A percentile compares a stretch with the other conserved stretches of the same genome.
phyloP scores from a whole-genome alignment of 495 filamentous ascomycete genomes.

The Mytilinidion resinicola region DNA sequence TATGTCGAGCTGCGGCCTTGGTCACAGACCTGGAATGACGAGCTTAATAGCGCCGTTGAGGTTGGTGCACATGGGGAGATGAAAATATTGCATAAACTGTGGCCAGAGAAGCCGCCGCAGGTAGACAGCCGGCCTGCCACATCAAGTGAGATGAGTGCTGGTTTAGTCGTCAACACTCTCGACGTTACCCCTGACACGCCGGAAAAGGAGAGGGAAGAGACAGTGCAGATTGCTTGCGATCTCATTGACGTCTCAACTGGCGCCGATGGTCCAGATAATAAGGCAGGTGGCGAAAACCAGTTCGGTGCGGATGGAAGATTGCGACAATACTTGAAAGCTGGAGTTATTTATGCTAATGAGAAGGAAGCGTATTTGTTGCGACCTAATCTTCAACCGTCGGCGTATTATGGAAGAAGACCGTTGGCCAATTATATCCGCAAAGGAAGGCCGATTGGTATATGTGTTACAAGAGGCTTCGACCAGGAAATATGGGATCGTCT shows the following conservation, averaged over 20 bases:
- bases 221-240: slow-evolving; percentile 32
- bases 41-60: slow-evolving; percentile 83
- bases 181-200: slow-evolving; percentile 23
- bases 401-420: slow-evolving; percentile 69
- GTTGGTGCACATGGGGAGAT: slow-evolving; percentile 85
- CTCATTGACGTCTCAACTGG: slow-evolving; percentile 39
- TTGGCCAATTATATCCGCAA: slow-evolving; percentile 74
- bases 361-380: slow-evolving; percentile 72
- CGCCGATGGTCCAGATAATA: slow-evolving; percentile 35
- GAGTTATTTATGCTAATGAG: slow-evolving; percentile 76
- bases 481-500: slow-evolving; percentile 66
- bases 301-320: slow-evolving; percentile 33
- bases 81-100: slow-evolving; percentile 77
- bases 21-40: slow-evolving; percentile 89
- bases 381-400: slow-evolving; percentile 71
- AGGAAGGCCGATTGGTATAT: slow-evolving; percentile 73
- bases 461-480: slow-evolving; percentile 83
- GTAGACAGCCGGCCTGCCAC: slow-evolving; percentile 37
- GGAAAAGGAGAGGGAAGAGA: slow-evolving; percentile 32
- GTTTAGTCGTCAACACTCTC: slow-evolving; percentile 21
- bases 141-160: slow-evolving; percentile 16
- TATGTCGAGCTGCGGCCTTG: slow-evolving; percentile 82
- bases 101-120: slow-evolving; percentile 53
- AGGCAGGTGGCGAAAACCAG: slow-evolving; percentile 31
- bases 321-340: slow-evolving; percentile 54